Evolutionary conservation across 306 rosid species (phyloP).

Genomic region (Lathyrus aphaca): DNA sequence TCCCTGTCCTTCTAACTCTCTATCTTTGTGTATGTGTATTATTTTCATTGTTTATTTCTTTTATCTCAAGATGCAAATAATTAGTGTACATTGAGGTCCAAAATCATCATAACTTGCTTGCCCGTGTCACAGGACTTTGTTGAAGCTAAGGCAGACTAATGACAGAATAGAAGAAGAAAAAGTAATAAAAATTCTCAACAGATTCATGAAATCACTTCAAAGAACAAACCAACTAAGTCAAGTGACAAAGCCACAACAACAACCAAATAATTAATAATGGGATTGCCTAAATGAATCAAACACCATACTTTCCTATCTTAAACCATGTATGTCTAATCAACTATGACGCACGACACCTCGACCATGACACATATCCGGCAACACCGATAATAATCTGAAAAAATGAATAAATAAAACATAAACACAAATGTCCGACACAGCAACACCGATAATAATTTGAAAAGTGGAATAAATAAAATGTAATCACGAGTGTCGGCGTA

Average conservation of each 20-base stretch:
- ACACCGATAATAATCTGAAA: no score
- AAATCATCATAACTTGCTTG: conserved; percentile 9
- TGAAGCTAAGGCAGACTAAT: conserved; percentile 25
- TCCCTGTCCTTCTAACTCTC: neutral
- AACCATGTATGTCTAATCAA: neutral
- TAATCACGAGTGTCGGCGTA: no score
- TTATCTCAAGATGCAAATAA: conserved; percentile 10
- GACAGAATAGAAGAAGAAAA: conserved; percentile 11
- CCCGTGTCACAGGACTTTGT: conserved; percentile 3
- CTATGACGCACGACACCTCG: no score
- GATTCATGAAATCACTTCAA: neutral
- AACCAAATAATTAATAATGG: neutral
- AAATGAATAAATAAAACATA: no score
- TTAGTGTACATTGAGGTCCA: conserved; percentile 5
- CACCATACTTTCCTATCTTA: neutral
- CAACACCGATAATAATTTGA: no score
- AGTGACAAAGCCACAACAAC: neutral
- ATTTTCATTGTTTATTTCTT: conserved; percentile 2
- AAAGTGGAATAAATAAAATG: no score
- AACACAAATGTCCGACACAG: no score
- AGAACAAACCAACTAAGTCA: conserved; percentile 25
- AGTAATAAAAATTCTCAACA: neutral
- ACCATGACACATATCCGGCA: no score
- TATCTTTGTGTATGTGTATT: neutral
- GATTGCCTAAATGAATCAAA: neutral